Percentiles rank a stretch among this genome's conserved stretches.
Conservation (phyloP, 139 green algal genomes). For the Chlorella sp. region DNA sequence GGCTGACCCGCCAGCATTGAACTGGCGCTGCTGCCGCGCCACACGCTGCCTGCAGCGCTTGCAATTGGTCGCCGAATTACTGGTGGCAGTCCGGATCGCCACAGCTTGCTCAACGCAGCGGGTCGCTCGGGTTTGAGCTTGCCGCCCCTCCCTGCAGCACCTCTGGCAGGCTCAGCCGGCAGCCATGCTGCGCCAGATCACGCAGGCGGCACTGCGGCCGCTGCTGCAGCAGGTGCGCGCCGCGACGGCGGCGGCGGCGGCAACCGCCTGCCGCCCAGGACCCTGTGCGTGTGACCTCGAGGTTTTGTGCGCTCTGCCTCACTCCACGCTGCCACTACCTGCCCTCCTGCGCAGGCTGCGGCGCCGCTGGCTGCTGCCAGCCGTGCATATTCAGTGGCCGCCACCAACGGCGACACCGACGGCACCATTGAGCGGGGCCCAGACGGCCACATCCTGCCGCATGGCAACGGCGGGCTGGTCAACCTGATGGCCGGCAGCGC, state of each 20-base stretch:
- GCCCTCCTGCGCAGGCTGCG: background rate
- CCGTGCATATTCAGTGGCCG: background rate
- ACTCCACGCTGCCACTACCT: background rate
- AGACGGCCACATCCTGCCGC: conserved; percentile 43
- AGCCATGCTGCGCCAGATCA: conserved; percentile 18
- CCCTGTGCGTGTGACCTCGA: no score
- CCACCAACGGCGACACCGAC: conserved; percentile 11
- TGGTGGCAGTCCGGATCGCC: no score
- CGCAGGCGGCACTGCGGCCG: conserved; percentile 1
- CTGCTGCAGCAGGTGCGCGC: conserved; percentile 16
- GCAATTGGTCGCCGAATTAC: no score
- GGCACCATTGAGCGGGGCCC: conserved; percentile 29
- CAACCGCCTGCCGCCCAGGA: background rate
- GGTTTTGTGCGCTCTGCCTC: background rate
- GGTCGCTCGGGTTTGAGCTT: no score
- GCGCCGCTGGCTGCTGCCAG: conserved; percentile 7
- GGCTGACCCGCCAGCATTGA: no score
- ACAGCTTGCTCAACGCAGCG: no score
- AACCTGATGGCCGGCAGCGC: conserved; percentile 37
- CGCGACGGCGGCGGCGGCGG: background rate
- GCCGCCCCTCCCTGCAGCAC: no score
- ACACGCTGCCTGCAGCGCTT: no score
- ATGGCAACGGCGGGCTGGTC: conserved; percentile 43
- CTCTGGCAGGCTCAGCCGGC: no score
- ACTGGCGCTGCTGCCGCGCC: no score